Base-by-base conservation (phyloP, 805 yeast species). In the Zygosaccharomyces bisporus region DNA sequence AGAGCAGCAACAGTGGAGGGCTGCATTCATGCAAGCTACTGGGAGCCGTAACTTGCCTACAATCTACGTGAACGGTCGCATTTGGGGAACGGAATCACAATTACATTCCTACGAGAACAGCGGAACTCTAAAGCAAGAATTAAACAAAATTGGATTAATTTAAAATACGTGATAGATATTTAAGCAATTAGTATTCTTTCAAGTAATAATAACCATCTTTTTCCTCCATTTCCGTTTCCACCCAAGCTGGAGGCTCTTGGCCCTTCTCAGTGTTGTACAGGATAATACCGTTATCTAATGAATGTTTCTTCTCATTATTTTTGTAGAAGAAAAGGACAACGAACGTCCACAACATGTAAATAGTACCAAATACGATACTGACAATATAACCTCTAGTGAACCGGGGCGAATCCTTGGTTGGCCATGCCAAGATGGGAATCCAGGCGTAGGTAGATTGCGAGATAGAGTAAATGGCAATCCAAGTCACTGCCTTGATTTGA, bases 371-470 rank as follows among this genome's bases (percentile, higher is more conserved):
- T 10, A 69, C 50, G n/a, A 77, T 73, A 18, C 79, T 73, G 16
- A 74, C 73, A 1, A 74, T 60, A 58, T 69, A 80, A 47, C 84
- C 85, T 40, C 73, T 77, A 36, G 64, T 64, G 57, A 67, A 80
- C 31, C 76, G 63, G 21, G 86, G 86, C 5, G 80, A 71, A 43
- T 79, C 82, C 4, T 68, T 73, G 1, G 85, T 80, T 48, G 73
- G 76, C 73, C 73, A 72, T n/a, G 72, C 70, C 23, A 72, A 53
- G 10, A 74, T 70, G 2, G 81, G 72, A 50, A 73, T 75, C 80
- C 82, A 80, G 1, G 82, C 81, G 23, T 79, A 71, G 1, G 81
- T 71, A 4, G 79, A 72, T 56, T 78, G 82, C 71, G 83, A 80
- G 34, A 74, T 70, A 4, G 78, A 61, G 56, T 80, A 79, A 63